These are phyloP conservation scores for Aeschynomene evenia DNA, from an alignment of 306 rosid genomes.

Conservation along the genomic window DNA sequence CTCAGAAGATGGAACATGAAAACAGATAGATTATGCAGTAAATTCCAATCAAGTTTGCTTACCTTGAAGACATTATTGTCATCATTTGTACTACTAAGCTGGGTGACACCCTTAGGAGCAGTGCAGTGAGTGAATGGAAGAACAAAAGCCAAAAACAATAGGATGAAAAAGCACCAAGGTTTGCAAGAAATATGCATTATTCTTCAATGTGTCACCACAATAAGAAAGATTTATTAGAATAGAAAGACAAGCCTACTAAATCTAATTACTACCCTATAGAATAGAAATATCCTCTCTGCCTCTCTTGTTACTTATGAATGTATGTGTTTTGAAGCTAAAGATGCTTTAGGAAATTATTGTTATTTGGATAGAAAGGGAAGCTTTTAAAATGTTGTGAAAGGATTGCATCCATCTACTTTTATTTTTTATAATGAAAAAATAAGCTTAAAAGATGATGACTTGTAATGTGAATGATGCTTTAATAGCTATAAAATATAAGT, in stretches of 20 bases:
- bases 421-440: no score
- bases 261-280: slow-evolving; percentile 5
- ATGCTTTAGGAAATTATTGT: slow-evolving; percentile 40
- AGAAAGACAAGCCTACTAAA: not conserved
- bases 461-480: slow-evolving; percentile 10
- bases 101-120: slow-evolving; percentile 40
- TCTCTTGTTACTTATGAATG: no score
- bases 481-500: not conserved
- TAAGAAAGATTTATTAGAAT: slow-evolving; percentile 14
- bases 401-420: slow-evolving; percentile 26
- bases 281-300: no score
- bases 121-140: slow-evolving; percentile 57
- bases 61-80: slow-evolving; percentile 51
- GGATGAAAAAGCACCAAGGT: slow-evolving; percentile 21
- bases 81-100: slow-evolving; percentile 30
- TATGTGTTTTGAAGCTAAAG: slow-evolving; percentile 30
- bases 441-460: slow-evolving; percentile 2
- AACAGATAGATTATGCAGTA: not conserved
- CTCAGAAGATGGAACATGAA: not conserved
- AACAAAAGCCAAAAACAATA: slow-evolving; percentile 38
- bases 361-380: slow-evolving; percentile 32
- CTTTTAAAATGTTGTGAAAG: slow-evolving; percentile 37
- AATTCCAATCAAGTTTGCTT: slow-evolving; percentile 3
- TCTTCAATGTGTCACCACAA: not conserved
- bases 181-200: slow-evolving; percentile 52